A percentile compares a stretch with the other conserved stretches of the same genome.
phyloP scores from a whole-genome alignment of 2,329 filamentous ascomycete genomes.

The Fusarium sacchari region DNA sequence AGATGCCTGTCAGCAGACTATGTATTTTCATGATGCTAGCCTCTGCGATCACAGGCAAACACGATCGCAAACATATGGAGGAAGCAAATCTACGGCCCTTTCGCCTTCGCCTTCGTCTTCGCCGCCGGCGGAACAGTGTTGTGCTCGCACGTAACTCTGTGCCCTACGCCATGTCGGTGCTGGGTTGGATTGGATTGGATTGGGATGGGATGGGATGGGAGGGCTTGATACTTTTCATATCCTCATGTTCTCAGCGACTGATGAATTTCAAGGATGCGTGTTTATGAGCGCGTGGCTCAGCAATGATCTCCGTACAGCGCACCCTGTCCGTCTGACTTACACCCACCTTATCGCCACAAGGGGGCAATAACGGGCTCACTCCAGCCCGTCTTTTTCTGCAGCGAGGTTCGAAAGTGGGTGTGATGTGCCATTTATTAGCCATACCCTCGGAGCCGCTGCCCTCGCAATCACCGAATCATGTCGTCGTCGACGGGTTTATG shows the following conservation, averaged over 20 bases:
- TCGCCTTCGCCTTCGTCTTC: not conserved
- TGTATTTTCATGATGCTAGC: constrained; percentile 20
- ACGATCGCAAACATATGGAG: not conserved
- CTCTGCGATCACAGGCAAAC: constrained; percentile 6
- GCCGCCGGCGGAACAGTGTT: not conserved
- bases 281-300: constrained; percentile 38
- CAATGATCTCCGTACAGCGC: constrained; percentile 28
- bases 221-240: constrained; percentile 36
- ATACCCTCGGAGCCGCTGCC: constrained; percentile 2
- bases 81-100: not conserved
- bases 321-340: constrained; percentile 35
- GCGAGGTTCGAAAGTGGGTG: constrained; percentile 33
- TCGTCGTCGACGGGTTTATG: constrained; percentile 20
- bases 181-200: constrained; percentile 4
- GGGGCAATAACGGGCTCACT: constrained; percentile 33
- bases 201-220: constrained; percentile 2
- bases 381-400: constrained; percentile 35
- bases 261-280: constrained; percentile 18
- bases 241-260: constrained; percentile 7
- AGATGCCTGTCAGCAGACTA: constrained; percentile 23
- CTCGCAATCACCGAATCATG: constrained; percentile 23
- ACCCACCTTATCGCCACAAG: constrained; percentile 35
- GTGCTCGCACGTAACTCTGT: not conserved
- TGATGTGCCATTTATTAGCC: constrained; percentile 23
- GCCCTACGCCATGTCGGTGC: constrained; percentile 11